Conservation (phyloP, 1,139 yeast species). For the Hemisphaericaspora lyxosophila region DNA sequence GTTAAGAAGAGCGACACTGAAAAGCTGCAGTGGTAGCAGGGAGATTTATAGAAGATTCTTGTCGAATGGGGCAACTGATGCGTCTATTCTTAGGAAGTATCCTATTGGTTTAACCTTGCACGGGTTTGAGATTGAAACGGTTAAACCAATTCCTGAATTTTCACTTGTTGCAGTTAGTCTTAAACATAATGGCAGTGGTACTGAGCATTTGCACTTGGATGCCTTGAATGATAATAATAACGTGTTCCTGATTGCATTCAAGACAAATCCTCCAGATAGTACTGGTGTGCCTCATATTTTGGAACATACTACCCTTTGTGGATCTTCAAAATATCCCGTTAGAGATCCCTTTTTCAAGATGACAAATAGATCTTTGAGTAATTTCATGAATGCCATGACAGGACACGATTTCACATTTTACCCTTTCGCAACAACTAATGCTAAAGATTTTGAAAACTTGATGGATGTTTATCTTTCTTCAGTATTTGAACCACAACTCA, state of each 20-base stretch:
- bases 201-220: slow-evolving; percentile 83
- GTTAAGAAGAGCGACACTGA: slow-evolving; percentile 5
- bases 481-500: slow-evolving; percentile 76
- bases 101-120: slow-evolving; percentile 62
- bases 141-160: slow-evolving; percentile 75
- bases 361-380: slow-evolving; percentile 83
- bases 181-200: slow-evolving; percentile 65
- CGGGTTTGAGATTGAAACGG: slow-evolving; percentile 65
- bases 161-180: slow-evolving; percentile 77
- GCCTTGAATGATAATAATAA: slow-evolving; percentile 72
- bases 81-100: slow-evolving; percentile 40
- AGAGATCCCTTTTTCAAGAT: slow-evolving; percentile 97
- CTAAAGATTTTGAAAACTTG: slow-evolving; percentile 75
- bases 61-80: slow-evolving; percentile 5
- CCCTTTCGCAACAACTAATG: slow-evolving; percentile 94
- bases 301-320: slow-evolving; percentile 95
- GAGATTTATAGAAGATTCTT: not conserved
- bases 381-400: slow-evolving; percentile 99
- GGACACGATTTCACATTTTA: slow-evolving; percentile 94
- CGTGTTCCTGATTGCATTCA: slow-evolving; percentile 86
- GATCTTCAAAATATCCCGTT: slow-evolving; percentile 86
- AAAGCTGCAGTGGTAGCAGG: not conserved
- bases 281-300: slow-evolving; percentile 96
- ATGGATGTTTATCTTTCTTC: slow-evolving; percentile 89
- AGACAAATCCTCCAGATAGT: slow-evolving; percentile 89